Conservation (phyloP, 164 flowering plant genomes). For the Houttuynia cordata region DNA sequence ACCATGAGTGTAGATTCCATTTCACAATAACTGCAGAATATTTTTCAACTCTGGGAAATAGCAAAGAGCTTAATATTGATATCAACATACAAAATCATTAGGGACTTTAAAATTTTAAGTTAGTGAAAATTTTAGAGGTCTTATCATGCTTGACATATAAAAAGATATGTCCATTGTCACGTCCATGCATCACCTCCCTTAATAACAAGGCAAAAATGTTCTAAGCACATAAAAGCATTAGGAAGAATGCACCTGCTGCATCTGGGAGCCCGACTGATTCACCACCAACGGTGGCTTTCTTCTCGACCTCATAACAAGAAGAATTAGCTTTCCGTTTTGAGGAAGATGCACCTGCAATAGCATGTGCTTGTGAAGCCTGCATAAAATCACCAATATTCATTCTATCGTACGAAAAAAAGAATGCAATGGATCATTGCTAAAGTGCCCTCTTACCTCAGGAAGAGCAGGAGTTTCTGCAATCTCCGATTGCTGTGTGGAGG, state of each 20-base stretch:
- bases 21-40: too few species aligned
- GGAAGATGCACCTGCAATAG: constrained; percentile 1
- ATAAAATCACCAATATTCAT: not conserved
- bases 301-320: not conserved
- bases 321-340: constrained; percentile 1
- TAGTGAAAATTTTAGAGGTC: too few species aligned
- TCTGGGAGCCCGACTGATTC: not conserved
- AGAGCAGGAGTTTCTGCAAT: not conserved
- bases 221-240: too few species aligned
- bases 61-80: too few species aligned
- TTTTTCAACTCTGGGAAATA: too few species aligned
- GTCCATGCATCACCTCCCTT: too few species aligned
- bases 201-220: too few species aligned
- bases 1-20: too few species aligned
- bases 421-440: not conserved
- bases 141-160: too few species aligned
- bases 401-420: not conserved
- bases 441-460: not conserved
- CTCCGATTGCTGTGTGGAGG: not conserved
- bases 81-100: too few species aligned
- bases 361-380: constrained; percentile 2
- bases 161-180: too few species aligned
- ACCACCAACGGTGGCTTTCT: not conserved
- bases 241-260: not conserved
- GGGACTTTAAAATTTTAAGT: too few species aligned